Evolutionary conservation across 495 filamentous ascomycete genomes (phyloP).

Genomic region (Trichoderma reesei): DNA sequence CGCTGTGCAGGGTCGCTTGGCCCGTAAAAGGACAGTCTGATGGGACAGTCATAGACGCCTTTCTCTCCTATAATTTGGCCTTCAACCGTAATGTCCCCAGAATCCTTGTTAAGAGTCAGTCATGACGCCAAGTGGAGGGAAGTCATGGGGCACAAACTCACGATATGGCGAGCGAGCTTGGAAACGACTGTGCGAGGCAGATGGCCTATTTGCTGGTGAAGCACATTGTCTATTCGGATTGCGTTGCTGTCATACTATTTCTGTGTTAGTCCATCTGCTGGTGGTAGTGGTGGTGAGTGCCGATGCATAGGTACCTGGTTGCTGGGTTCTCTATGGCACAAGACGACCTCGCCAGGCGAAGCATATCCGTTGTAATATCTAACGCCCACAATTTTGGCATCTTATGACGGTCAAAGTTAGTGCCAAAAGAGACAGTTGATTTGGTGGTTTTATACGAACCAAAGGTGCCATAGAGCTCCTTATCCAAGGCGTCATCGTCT

Average conservation of each 20-base stretch:
- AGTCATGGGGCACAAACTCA: slow-evolving; percentile 17
- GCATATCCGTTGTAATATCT: slow-evolving; percentile 68
- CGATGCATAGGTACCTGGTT: slow-evolving; percentile 41
- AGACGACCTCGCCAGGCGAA: slow-evolving; percentile 60
- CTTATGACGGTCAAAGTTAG: slow-evolving; percentile 11
- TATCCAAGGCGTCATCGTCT: slow-evolving; percentile 32
- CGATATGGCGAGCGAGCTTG: slow-evolving; percentile 68
- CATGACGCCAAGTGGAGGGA: slow-evolving; percentile 7
- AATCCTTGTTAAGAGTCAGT: slow-evolving; percentile 18
- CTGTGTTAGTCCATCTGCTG: too few relatives aligned
- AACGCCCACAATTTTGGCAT: slow-evolving; percentile 70
- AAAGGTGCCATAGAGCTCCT: slow-evolving; percentile 44
- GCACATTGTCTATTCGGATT: slow-evolving; percentile 72
- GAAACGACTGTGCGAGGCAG: slow-evolving; percentile 54
- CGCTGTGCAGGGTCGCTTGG: slow-evolving; percentile 43
- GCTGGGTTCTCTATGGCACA: slow-evolving; percentile 55
- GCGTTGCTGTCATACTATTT: slow-evolving; percentile 62
- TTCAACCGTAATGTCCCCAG: slow-evolving; percentile 48
- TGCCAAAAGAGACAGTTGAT: slow-evolving; percentile 15
- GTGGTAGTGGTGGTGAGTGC: too few relatives aligned
- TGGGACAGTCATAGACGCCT: slow-evolving; percentile 57
- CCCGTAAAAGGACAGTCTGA: slow-evolving; percentile 58
- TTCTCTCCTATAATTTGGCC: slow-evolving; percentile 49
- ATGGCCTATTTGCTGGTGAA: slow-evolving; percentile 70
- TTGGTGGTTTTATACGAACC: slow-evolving; percentile 15